Evolutionary conservation across 306 rosid genomes (phyloP), one percentile per base, ranked within the genome.

Genomic region (Psophocarpus tetragonolobus): DNA sequence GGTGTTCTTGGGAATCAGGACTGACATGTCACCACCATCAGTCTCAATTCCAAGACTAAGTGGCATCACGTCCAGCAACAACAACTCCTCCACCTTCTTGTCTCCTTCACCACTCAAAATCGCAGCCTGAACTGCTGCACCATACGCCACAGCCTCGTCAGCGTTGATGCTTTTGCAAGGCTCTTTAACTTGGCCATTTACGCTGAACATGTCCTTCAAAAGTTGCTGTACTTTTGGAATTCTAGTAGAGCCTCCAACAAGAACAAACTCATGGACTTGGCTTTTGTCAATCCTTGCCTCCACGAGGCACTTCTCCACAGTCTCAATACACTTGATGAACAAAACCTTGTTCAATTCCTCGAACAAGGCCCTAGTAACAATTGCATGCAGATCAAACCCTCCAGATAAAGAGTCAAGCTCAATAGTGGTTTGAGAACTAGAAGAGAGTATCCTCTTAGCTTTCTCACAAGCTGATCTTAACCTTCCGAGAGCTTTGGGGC

Each of bases 111-210:
- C 81, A 1, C 73, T 54, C 71, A 85, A 74, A 24, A 85, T 85
- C 2, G 85, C 88, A 1, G 88, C 88, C 23, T 85, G 88, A 42
- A 81, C 85, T 0, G 88, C 83, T 0, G 88, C 88, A 10, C 85
- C 88, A 4, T 77, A 85, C 0, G 85, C 88, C 53, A 85, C 85
- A 0, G 85, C 85, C 30, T 85, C 88, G 10, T 85, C 83, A 6
- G 88, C 83, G 68, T 85, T 85, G n/a, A 85, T 85, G 75, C 85
- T 81, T 23, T 85, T 85, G 75, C 88, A 85, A 13, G 64, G 88
- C 62, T 85, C 88, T 36, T 72, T 84, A 3, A 3, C 69, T 18
- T 12, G 17, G 0, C 77, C 81, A 23, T 75, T 61, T n/a, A 38
- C 68, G 5, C 73, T 58, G 51, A 85, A 81, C 81, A 85, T 67